Evolutionary conservation across 2,329 filamentous ascomycete species (phyloP).

Genomic region (Neoascochyta sp.): DNA sequence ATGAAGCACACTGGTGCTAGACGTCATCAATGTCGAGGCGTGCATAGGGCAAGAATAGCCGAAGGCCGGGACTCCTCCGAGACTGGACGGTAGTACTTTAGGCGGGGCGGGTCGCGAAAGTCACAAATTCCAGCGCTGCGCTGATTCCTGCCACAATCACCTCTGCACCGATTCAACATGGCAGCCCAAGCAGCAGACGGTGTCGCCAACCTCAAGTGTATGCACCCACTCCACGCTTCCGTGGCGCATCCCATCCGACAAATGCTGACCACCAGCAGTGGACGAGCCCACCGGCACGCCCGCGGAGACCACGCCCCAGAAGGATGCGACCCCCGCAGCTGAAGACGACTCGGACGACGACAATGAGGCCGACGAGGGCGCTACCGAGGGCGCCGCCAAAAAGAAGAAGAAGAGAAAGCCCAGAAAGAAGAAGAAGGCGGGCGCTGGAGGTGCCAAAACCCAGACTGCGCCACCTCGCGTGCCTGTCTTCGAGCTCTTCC

Average conservation of each 20-base stretch:
- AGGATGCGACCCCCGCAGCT: constrained; percentile 40
- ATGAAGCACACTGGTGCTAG: constrained; percentile 2
- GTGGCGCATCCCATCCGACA: not conserved
- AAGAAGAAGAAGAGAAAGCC: constrained; percentile 84
- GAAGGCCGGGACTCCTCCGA: too few relatives aligned
- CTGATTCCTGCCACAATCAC: constrained; percentile 3
- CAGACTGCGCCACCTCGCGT: constrained; percentile 78
- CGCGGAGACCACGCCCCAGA: constrained; percentile 26
- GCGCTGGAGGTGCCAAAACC: constrained; percentile 53
- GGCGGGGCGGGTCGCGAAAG: constrained; percentile 9
- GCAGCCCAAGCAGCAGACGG: constrained; percentile 38
- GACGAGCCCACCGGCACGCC: constrained; percentile 34
- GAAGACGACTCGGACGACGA: constrained; percentile 54
- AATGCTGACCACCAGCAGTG: constrained; percentile 25
- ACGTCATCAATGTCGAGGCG: constrained; percentile 24
- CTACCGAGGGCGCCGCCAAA: constrained; percentile 49
- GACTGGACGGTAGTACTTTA: too few relatives aligned
- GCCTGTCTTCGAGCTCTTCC: constrained; percentile 69
- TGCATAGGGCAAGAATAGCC: constrained; percentile 10
- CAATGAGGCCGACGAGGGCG: constrained; percentile 40
- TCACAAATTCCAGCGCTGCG: constrained; percentile 14
- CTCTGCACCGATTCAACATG: constrained; percentile 26
- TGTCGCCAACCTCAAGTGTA: constrained; percentile 39
- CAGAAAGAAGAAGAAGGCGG: constrained; percentile 64
- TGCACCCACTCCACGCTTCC: constrained; percentile 2